A percentile compares a stretch with the other conserved stretches of the same genome.
Conservation (phyloP, 2,329 filamentous ascomycete genomes). For the Endoconidiophora polonica region DNA sequence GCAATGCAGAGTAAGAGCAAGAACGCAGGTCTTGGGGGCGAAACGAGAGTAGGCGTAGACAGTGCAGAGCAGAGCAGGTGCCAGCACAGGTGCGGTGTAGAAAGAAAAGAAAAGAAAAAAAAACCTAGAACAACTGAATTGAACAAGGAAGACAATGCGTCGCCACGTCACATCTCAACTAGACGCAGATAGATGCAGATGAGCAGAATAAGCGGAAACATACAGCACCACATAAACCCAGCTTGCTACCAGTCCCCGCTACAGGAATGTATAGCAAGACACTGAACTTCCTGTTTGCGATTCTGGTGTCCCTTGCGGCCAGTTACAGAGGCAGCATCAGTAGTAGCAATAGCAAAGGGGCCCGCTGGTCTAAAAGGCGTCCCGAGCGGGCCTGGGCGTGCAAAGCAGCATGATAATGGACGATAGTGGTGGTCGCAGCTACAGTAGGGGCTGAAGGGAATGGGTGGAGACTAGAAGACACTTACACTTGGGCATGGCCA, state of each 20-base stretch:
- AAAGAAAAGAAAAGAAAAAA: background rate
- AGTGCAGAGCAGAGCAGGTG: background rate
- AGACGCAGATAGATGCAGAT: background rate
- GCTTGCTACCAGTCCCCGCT: too few relatives aligned
- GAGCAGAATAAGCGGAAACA: conserved; percentile 3
- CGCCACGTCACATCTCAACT: conserved; percentile 10
- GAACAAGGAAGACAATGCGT: conserved; percentile 8
- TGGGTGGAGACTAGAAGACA: background rate
- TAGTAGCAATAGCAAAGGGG: too few relatives aligned
- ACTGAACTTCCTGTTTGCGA: too few relatives aligned
- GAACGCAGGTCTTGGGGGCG: background rate
- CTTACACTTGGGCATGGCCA: background rate
- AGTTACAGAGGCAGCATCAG: too few relatives aligned
- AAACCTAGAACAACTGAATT: background rate
- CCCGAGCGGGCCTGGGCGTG: background rate
- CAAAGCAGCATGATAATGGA: background rate
- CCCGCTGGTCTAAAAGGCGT: background rate
- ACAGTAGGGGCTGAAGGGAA: background rate
- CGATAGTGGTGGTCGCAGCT: background rate
- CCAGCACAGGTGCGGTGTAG: background rate
- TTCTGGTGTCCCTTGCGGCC: too few relatives aligned
- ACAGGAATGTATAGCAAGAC: too few relatives aligned
- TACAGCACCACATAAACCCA: background rate
- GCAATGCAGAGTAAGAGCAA: background rate
- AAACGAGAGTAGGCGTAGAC: background rate